Conservation (phyloP, 108 stramenopile species). For the Skeletonema marinoi region DNA sequence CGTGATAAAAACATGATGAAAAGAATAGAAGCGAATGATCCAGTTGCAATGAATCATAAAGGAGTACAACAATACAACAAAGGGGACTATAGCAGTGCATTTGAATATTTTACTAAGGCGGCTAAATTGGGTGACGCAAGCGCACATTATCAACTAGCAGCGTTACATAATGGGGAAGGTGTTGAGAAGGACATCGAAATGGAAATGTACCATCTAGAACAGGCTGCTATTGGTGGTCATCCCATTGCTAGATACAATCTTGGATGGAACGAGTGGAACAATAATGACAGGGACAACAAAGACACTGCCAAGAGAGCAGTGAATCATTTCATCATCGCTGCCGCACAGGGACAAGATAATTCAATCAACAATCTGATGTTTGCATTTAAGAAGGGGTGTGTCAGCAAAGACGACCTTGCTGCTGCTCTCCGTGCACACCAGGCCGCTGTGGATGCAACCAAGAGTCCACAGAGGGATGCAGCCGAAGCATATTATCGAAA, state of each 20-base stretch:
- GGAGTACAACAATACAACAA: too few species aligned
- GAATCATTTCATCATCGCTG: too few species aligned
- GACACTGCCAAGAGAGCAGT: too few species aligned
- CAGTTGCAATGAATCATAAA: too few species aligned
- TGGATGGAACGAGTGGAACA: not conserved
- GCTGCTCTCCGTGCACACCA: not conserved
- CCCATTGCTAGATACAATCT: not conserved
- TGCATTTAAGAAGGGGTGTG: not conserved
- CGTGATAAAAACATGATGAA: too few species aligned
- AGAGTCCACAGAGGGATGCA: not conserved
- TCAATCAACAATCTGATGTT: not conserved
- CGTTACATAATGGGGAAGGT: not conserved
- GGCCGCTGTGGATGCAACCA: not conserved
- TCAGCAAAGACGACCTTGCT: not conserved
- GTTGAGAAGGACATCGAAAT: not conserved
- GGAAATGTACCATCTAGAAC: not conserved
- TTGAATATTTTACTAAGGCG: too few species aligned
- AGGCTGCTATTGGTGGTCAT: not conserved
- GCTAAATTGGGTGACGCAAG: too few species aligned
- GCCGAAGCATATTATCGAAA: too few species aligned
- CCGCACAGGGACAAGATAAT: too few species aligned
- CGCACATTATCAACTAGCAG: not conserved
- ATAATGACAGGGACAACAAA: too few species aligned
- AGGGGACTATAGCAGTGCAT: not conserved
- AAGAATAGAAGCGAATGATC: too few species aligned